A percentile compares a stretch with the other conserved stretches of the same genome.
Evolutionary conservation across 2,329 filamentous ascomycete species (phyloP).

Genomic region (Fusarium humuli): DNA sequence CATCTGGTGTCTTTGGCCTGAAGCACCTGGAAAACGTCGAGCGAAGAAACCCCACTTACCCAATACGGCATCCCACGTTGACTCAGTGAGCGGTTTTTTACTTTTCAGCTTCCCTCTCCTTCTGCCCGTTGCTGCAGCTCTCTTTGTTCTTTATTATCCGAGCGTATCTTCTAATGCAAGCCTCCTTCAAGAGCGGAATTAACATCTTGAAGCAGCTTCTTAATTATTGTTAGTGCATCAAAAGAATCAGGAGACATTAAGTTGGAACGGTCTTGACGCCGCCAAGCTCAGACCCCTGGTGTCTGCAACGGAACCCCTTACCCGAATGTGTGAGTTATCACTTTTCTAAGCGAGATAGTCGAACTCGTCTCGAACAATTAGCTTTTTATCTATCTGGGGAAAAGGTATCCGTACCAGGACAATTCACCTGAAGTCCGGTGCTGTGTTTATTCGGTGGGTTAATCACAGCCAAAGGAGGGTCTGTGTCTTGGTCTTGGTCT

Average conservation of each 20-base stretch:
- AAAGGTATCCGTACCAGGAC: background rate
- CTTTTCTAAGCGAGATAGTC: conserved; percentile 6
- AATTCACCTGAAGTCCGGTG: background rate
- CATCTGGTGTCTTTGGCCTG: background rate
- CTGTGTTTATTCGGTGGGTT: background rate
- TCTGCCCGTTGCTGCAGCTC: background rate
- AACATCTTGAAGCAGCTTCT: background rate
- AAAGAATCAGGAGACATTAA: background rate
- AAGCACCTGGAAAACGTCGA: background rate
- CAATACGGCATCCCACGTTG: conserved; percentile 1
- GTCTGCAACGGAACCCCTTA: background rate
- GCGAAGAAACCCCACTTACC: conserved; percentile 8
- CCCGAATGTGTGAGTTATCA: conserved; percentile 7
- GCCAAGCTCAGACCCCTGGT: background rate
- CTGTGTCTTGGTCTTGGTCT: background rate
- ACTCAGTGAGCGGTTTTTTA: background rate
- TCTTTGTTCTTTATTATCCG: background rate
- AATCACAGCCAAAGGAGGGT: background rate
- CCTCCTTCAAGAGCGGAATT: conserved; percentile 1
- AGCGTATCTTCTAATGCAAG: conserved; percentile 22
- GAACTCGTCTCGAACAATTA: background rate
- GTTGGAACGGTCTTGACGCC: background rate
- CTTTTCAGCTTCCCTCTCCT: background rate
- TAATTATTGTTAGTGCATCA: background rate
- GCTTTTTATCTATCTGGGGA: conserved; percentile 6